phyloP scores from a whole-genome alignment of 225 moss, liverwort and hornwort species.

The Takakia lepidozioides region DNA sequence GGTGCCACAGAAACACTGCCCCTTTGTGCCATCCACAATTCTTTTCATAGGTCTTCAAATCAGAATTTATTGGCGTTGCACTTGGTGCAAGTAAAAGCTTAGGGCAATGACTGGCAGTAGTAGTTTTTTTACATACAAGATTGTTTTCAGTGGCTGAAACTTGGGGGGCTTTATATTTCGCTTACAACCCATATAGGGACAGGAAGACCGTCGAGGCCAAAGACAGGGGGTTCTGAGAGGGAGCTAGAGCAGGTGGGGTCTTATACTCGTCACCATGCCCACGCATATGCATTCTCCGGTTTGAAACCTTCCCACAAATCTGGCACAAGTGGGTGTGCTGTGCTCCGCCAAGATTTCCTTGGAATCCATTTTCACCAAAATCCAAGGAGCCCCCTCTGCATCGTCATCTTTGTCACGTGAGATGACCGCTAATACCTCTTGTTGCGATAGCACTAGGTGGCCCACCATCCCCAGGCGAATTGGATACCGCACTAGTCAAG shows the following conservation, averaged over 20 bases:
- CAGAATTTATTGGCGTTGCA: constrained; percentile 89
- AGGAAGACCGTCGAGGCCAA: constrained; percentile 67
- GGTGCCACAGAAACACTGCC: constrained; percentile 93
- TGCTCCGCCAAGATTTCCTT: constrained; percentile 82
- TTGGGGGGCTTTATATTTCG: constrained; percentile 93
- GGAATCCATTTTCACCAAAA: constrained; percentile 84
- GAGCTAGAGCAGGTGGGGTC: constrained; percentile 83
- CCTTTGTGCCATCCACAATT: constrained; percentile 91
- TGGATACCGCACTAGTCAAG: too few species aligned
- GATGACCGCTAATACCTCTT: constrained; percentile 24
- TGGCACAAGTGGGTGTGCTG: constrained; percentile 98
- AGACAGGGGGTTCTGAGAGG: constrained; percentile 29
- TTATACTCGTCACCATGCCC: constrained; percentile 98
- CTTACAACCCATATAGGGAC: constrained; percentile 81
- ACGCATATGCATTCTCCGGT: constrained; percentile 95
- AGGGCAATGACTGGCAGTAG: constrained; percentile 91
- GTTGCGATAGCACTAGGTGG: constrained; percentile 12
- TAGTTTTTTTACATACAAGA: constrained; percentile 98
- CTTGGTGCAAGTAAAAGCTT: constrained; percentile 72
- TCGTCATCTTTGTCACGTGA: constrained; percentile 61
- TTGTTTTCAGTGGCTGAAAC: constrained; percentile 86
- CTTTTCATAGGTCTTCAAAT: constrained; percentile 95
- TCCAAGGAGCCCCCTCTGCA: constrained; percentile 66
- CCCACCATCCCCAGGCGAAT: constrained; percentile 12
- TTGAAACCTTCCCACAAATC: constrained; percentile 90